Conservation (phyloP, 116 monocot species). For the Posidonia oceanica region DNA sequence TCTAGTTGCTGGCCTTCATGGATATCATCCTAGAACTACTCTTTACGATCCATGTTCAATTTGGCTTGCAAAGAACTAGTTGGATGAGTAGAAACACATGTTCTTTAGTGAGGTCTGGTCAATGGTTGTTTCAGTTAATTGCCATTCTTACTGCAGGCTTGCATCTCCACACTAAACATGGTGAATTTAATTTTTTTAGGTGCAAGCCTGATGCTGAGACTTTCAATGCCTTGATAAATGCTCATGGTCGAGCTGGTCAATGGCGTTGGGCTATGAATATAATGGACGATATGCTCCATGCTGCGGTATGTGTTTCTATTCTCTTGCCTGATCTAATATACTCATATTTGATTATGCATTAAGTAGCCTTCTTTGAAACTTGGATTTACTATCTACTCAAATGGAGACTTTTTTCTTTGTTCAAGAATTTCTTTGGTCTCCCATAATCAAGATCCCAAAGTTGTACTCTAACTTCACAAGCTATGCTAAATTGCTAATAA, state of each 20-base stretch:
- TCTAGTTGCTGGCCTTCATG: background rate
- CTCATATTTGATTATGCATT: too few species aligned
- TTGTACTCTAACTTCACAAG: too few species aligned
- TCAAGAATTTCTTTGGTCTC: too few species aligned
- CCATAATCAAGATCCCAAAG: too few species aligned
- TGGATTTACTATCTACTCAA: too few species aligned
- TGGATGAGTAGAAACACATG: too few species aligned
- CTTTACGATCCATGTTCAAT: too few species aligned
- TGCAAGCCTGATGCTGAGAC: slow-evolving; percentile 97
- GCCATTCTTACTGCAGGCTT: background rate
- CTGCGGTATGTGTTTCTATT: slow-evolving; percentile 53
- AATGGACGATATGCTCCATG: slow-evolving; percentile 96
- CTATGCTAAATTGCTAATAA: background rate
- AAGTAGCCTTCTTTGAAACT: too few species aligned
- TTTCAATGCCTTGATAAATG: slow-evolving; percentile 82
- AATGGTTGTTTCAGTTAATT: background rate
- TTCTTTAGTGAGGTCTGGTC: too few species aligned
- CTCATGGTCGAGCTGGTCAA: slow-evolving; percentile 87
- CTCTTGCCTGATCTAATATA: background rate
- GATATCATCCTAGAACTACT: too few species aligned
- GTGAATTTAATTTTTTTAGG: slow-evolving; percentile 22
- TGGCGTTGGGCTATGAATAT: slow-evolving; percentile 97
- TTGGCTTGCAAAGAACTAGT: too few species aligned
- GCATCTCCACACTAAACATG: background rate
- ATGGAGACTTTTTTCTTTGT: too few species aligned